Evolutionary conservation across 2,329 filamentous ascomycete species (phyloP).

Genomic region (Chrysosporium queenslandicum): DNA sequence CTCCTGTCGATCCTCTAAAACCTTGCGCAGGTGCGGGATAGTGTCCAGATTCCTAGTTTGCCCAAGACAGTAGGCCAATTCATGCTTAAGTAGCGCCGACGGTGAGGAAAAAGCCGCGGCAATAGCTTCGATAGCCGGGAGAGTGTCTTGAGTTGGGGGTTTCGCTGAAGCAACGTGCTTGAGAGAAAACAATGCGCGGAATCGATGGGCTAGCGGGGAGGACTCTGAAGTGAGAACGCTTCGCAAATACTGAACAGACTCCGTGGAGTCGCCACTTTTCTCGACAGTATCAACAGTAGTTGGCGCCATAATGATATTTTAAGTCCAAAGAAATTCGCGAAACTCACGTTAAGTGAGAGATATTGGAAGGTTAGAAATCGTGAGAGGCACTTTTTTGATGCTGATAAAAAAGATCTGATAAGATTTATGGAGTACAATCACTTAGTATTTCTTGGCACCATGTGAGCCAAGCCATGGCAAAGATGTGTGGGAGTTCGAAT

Average conservation of each 20-base stretch:
- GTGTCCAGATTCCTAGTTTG: slow-evolving; percentile 73
- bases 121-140: slow-evolving; percentile 66
- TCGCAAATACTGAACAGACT: slow-evolving; percentile 42
- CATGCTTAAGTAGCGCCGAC: slow-evolving; percentile 88
- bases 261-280: not conserved
- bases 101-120: slow-evolving; percentile 75
- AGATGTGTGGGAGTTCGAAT: too few relatives aligned
- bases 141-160: slow-evolving; percentile 46
- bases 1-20: slow-evolving; percentile 68
- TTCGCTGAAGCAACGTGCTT: slow-evolving; percentile 76
- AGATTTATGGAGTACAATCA: slow-evolving; percentile 1
- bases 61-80: slow-evolving; percentile 91
- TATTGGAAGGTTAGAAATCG: not conserved
- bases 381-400: slow-evolving; percentile 6
- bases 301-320: not conserved
- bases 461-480: too few relatives aligned
- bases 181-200: slow-evolving; percentile 92
- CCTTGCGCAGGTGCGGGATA: slow-evolving; percentile 59
- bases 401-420: slow-evolving; percentile 10
- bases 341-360: not conserved
- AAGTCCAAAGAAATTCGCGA: not conserved
- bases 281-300: not conserved
- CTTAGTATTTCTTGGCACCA: not conserved
- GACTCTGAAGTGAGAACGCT: slow-evolving; percentile 69
- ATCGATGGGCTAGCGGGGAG: slow-evolving; percentile 75